phyloP scores from a whole-genome alignment of 148 eudicot genomes.

The Cornus florida region DNA sequence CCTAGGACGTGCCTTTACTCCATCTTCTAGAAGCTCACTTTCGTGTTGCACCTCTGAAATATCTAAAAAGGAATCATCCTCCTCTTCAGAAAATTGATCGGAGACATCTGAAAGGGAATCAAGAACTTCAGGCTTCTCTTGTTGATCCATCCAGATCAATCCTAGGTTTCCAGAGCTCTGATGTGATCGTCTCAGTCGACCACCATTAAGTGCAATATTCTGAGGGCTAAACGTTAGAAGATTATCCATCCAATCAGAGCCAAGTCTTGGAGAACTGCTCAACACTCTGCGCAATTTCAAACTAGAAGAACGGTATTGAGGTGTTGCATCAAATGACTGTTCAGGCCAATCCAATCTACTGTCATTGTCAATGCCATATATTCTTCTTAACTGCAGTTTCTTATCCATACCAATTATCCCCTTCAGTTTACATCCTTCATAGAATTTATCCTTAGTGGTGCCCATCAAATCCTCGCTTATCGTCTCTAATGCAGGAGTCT shows the following conservation, averaged over 20 bases:
- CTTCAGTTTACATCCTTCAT: slow-evolving; percentile 20
- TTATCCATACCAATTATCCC: slow-evolving; percentile 22
- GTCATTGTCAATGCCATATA: slow-evolving; percentile 52
- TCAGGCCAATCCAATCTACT: slow-evolving; percentile 70
- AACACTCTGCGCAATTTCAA: slow-evolving; percentile 51
- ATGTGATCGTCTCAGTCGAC: slow-evolving; percentile 50
- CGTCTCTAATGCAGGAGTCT: slow-evolving; percentile 25
- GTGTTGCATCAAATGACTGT: slow-evolving; percentile 36
- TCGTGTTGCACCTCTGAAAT: slow-evolving; percentile 19
- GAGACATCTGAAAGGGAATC: slow-evolving; percentile 49
- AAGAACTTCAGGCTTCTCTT: slow-evolving; percentile 35
- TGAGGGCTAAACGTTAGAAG: slow-evolving; percentile 35
- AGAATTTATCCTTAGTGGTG: slow-evolving; percentile 14
- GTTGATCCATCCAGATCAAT: slow-evolving; percentile 33
- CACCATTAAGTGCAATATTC: slow-evolving; percentile 15
- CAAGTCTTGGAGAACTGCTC: slow-evolving; percentile 55
- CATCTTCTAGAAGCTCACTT: slow-evolving; percentile 14
- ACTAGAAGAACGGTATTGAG: slow-evolving; percentile 43
- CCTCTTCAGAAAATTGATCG: slow-evolving; percentile 51
- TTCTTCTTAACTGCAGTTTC: slow-evolving; percentile 44
- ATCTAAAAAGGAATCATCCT: slow-evolving; percentile 44
- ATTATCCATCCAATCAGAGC: slow-evolving; percentile 44
- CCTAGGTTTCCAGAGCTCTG: slow-evolving; percentile 56
- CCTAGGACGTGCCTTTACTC: slow-evolving; percentile 26
- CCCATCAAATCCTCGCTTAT: slow-evolving; percentile 21